Base-by-base conservation (phyloP, 768 basidiomycete species). In the Kondoa subrosea region DNA sequence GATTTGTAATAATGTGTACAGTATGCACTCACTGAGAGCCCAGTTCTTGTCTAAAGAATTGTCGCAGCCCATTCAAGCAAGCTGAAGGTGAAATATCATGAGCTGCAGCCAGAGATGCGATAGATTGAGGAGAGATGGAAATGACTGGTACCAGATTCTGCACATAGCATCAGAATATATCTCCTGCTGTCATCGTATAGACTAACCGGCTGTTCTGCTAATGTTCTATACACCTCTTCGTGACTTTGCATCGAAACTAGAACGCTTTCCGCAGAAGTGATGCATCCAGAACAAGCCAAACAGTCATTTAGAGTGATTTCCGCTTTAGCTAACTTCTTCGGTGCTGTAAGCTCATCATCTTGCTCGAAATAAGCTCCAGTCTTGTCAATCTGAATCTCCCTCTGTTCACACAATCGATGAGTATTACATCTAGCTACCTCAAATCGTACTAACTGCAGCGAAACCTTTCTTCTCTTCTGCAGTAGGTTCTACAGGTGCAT, bases 271-370 rank as follows among this genome's bases (percentile, higher is more conserved):
- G 93, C 93, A 50, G 93, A 96, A 1, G 95, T 99, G 73, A 99
- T 96, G 75, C 95, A 99, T 1, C 95, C 95, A 92, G 91, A 95
- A 82, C 95, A 97, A 29, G 95, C 95, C 59, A 99, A 81, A 78
- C 95, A 99, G 76, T 99, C 95, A 72, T 95, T 97, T 73, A 99
- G 78, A 75, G 86, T 97, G 72, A 99, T 90, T 76, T 97, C 88
- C 1, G 95, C 95, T 72, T 90, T 89, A 73, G 90, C 83, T 14
- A 99, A 81, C 77, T 89, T 91, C 77, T 78, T 78, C 50, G 71
- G 32, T 69, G 57, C 21, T 70, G 57, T 66, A 66, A 32, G 70
- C 69, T 66, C 70, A 14, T 71, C 65, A 21, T 62, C 56, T 21
- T 92, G 85, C 76, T 95, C 92, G 73, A 89, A 93, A 78, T 99